phyloP scores from a whole-genome alignment of 1,284 basidiomycete genomes.

The Porphyrellus sp. region DNA sequence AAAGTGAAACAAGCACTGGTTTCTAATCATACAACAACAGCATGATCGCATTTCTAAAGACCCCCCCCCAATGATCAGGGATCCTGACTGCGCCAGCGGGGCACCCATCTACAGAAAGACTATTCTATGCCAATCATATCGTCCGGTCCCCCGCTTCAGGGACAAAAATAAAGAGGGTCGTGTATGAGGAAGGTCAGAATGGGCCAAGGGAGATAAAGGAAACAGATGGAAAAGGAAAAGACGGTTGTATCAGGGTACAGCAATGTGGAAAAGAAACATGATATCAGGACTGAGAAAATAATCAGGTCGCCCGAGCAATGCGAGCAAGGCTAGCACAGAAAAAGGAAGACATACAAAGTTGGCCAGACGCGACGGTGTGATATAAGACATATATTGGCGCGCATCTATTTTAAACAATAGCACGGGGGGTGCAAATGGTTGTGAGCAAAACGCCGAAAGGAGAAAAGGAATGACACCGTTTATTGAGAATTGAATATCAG shows the following conservation, averaged over 20 bases:
- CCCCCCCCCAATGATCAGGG: not conserved
- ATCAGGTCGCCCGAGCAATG: not conserved
- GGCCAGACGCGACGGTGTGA: conserved; percentile 1
- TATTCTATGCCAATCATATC: conserved; percentile 25
- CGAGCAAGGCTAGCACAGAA: conserved; percentile 5
- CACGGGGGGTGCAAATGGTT: conserved; percentile 4
- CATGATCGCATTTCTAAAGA: conserved; percentile 15
- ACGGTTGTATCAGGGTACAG: conserved; percentile 24
- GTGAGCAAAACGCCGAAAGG: conserved; percentile 14
- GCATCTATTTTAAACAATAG: conserved; percentile 25
- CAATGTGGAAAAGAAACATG: conserved; percentile 1
- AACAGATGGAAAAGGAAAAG: not conserved
- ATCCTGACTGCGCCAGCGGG: not conserved
- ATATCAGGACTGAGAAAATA: conserved; percentile 13
- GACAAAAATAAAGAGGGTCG: not conserved
- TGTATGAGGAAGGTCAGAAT: not conserved
- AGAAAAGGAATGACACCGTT: not conserved
- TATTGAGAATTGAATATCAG: conserved; percentile 13
- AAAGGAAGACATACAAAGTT: conserved; percentile 2
- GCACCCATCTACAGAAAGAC: conserved; percentile 14
- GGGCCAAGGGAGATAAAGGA: not conserved
- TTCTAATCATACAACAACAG: conserved; percentile 23
- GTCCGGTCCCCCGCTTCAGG: conserved; percentile 16
- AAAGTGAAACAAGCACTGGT: not conserved
- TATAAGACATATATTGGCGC: conserved; percentile 8